phyloP scores from a whole-genome alignment of 345 rosid genomes.

The Ceriops decandra region DNA sequence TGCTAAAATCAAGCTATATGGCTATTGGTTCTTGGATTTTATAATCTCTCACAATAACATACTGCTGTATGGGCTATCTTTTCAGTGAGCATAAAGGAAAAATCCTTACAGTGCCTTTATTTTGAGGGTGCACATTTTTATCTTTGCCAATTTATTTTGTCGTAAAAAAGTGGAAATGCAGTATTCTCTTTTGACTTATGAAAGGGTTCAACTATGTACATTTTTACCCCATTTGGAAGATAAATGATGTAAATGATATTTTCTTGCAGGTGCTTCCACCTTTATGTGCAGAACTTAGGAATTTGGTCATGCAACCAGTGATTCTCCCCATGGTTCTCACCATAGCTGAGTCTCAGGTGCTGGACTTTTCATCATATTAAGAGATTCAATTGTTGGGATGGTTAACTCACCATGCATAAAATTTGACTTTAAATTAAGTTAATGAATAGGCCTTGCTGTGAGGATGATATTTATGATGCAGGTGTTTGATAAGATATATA shows the following conservation, averaged over 20 bases:
- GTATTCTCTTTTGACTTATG: no score
- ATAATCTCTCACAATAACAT: neutral
- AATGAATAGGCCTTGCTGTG: no score
- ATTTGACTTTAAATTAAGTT: no score
- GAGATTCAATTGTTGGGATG: constrained; percentile 5
- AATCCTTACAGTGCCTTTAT: neutral
- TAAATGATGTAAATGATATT: constrained; percentile 15
- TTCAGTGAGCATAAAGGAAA: constrained; percentile 2
- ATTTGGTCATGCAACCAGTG: constrained; percentile 92
- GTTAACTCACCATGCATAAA: no score
- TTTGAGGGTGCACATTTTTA: neutral
- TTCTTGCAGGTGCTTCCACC: constrained; percentile 90
- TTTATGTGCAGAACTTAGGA: constrained; percentile 96
- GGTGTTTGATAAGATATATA: no score
- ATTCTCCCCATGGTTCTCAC: constrained; percentile 96
- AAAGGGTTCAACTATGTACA: no score
- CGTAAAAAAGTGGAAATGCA: neutral
- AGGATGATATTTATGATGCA: no score
- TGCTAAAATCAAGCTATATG: neutral
- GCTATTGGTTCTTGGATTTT: neutral
- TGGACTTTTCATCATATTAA: constrained; percentile 15
- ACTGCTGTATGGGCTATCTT: neutral
- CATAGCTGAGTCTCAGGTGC: constrained; percentile 94
- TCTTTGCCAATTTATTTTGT: neutral
- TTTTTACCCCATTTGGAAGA: neutral